These are phyloP conservation scores for Basidiobolus meristosporus DNA, from an alignment of 371 early-diverging fungal genomes.

Conservation along the genomic window DNA sequence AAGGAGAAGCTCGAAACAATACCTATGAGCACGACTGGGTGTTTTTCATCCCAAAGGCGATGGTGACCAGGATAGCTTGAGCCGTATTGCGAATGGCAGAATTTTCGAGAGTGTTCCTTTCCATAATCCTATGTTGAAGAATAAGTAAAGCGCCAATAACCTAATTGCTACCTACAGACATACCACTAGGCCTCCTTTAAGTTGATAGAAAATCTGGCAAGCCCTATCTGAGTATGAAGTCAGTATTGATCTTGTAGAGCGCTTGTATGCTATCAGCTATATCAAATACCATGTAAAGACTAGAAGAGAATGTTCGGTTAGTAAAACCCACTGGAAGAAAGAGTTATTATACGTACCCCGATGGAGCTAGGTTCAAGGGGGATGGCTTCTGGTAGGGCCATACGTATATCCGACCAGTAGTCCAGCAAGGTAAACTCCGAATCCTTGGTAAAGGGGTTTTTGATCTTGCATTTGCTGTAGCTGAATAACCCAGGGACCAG, in stretches of 20 bases:
- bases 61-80: constrained; percentile 2
- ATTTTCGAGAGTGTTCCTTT: constrained; percentile 3
- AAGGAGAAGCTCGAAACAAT: too few relatives aligned
- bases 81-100: constrained; percentile 5
- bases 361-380: constrained; percentile 1
- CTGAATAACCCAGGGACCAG: too few relatives aligned
- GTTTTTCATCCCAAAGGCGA: constrained; percentile 4
- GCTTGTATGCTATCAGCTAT: too few relatives aligned
- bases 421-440: too few relatives aligned
- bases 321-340: too few relatives aligned
- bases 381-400: not conserved
- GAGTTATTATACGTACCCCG: too few relatives aligned
- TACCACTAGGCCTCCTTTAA: constrained; percentile 6
- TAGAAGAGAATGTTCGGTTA: too few relatives aligned
- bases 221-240: constrained; percentile 6
- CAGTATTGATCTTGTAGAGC: too few relatives aligned
- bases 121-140: constrained; percentile 6
- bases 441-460: too few relatives aligned
- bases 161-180: not conserved
- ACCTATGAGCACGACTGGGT: constrained; percentile 8
- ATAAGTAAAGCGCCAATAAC: not conserved
- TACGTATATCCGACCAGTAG: not conserved
- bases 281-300: too few relatives aligned
- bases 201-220: constrained; percentile 7
- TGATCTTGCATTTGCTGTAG: too few relatives aligned